These are phyloP conservation scores for Macadamia tetraphylla DNA, from an alignment of 164 flowering plant species.

Conservation along the genomic window DNA sequence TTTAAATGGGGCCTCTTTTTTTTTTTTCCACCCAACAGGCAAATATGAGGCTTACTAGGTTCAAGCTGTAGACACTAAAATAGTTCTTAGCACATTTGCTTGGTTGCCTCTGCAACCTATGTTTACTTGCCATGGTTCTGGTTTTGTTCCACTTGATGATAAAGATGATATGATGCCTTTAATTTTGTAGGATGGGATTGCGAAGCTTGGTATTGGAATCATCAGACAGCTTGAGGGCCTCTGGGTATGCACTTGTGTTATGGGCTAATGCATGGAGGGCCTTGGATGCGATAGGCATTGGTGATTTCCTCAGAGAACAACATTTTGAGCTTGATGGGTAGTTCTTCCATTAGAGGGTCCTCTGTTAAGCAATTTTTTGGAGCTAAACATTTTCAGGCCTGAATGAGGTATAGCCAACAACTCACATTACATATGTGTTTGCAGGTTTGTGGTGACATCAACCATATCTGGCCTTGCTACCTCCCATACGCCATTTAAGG, in stretches of 20 bases:
- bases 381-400: no score
- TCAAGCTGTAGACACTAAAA: no score
- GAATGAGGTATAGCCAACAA: no score
- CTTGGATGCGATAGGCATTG: slow-evolving; percentile 61
- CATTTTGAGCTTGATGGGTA: slow-evolving; percentile 36
- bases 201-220: slow-evolving; percentile 59
- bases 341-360: not conserved
- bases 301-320: slow-evolving; percentile 35
- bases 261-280: slow-evolving; percentile 78
- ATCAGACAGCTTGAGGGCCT: slow-evolving; percentile 35
- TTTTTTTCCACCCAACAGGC: no score
- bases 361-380: no score
- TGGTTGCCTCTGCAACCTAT: no score
- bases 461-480: slow-evolving; percentile 15
- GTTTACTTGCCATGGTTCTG: no score
- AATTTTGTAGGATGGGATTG: slow-evolving; percentile 25
- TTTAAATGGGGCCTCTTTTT: no score
- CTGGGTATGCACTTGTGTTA: slow-evolving; percentile 43
- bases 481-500: slow-evolving; percentile 4
- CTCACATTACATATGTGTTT: not conserved
- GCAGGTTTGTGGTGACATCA: slow-evolving; percentile 13
- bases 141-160: no score
- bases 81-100: no score
- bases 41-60: no score
- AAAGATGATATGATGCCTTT: no score